Conservation (phyloP, 2,329 filamentous ascomycete species). For the Botrytis pseudocinerea region DNA sequence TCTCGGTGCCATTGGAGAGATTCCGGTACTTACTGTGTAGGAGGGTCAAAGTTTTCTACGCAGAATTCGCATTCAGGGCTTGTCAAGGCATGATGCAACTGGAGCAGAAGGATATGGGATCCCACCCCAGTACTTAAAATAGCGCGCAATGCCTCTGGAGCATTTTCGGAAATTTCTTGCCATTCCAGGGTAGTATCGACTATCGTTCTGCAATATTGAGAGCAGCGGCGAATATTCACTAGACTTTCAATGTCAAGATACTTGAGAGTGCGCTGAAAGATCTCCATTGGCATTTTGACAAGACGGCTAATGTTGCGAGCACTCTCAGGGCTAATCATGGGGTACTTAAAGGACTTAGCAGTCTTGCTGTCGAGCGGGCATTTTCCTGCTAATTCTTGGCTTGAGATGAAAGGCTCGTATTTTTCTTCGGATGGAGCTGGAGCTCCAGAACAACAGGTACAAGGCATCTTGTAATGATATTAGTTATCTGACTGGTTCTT, state of each 20-base stretch:
- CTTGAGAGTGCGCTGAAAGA: slow-evolving; percentile 3
- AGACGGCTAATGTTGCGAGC: neutral
- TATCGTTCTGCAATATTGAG: neutral
- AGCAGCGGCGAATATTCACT: neutral
- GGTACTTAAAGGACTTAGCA: neutral
- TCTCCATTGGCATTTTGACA: neutral
- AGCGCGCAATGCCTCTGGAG: slow-evolving; percentile 5
- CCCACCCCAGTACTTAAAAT: neutral
- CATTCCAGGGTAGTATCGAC: neutral
- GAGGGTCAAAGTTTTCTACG: neutral
- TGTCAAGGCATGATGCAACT: slow-evolving; percentile 7
- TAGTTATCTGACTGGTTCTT: neutral
- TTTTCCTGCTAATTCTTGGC: neutral
- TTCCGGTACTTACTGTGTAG: neutral
- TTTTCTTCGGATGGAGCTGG: neutral
- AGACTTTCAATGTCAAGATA: slow-evolving; percentile 8
- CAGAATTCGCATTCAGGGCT: slow-evolving; percentile 11
- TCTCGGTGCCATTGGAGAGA: neutral
- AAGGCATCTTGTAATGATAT: neutral
- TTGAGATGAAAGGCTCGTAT: slow-evolving; percentile 4
- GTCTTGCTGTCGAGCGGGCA: neutral
- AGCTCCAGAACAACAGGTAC: neutral
- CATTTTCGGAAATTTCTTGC: neutral
- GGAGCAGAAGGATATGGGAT: neutral
- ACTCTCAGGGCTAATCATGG: neutral